These are phyloP conservation scores for Penicillium capsulatum DNA, from an alignment of 2,329 filamentous ascomycete genomes.

Conservation along the genomic window DNA sequence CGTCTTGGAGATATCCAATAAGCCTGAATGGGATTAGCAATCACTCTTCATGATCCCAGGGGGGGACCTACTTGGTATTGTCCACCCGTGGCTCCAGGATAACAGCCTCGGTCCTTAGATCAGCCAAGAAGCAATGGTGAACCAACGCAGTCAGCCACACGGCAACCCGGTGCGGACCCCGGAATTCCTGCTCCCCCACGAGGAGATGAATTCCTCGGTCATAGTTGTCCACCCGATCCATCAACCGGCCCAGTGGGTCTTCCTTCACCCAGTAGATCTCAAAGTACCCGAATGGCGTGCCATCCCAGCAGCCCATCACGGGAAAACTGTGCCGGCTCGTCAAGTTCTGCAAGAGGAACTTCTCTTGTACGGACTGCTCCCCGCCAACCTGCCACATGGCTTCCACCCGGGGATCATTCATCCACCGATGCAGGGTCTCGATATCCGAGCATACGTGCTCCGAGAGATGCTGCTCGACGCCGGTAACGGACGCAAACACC, in stretches of 20 bases:
- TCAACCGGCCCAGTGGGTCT: slow-evolving; percentile 67
- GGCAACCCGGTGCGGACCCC: slow-evolving; percentile 70
- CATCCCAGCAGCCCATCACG: slow-evolving; percentile 89
- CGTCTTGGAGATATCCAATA: slow-evolving; percentile 64
- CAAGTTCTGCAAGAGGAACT: slow-evolving; percentile 65
- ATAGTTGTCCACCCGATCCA: slow-evolving; percentile 68
- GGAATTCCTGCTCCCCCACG: slow-evolving; percentile 86
- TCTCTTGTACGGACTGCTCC: slow-evolving; percentile 54
- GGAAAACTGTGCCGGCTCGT: slow-evolving; percentile 75
- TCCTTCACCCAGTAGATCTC: slow-evolving; percentile 99
- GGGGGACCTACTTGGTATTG: slow-evolving; percentile 68
- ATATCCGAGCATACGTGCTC: slow-evolving; percentile 50
- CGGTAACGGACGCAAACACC: slow-evolving; percentile 32
- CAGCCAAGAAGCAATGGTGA: slow-evolving; percentile 77
- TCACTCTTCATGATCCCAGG: not conserved
- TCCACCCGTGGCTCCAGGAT: slow-evolving; percentile 88
- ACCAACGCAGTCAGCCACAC: slow-evolving; percentile 80
- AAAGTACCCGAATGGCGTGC: slow-evolving; percentile 92
- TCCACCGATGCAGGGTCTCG: slow-evolving; percentile 77
- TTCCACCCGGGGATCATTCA: slow-evolving; percentile 77
- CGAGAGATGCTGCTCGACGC: slow-evolving; percentile 43
- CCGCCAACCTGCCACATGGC: slow-evolving; percentile 75
- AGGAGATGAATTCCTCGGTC: slow-evolving; percentile 86
- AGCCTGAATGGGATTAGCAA: slow-evolving; percentile 48
- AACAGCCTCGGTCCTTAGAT: slow-evolving; percentile 75